Evolutionary conservation across 805 yeast genomes (phyloP).

Genomic region (Peterozyma toletana): DNA sequence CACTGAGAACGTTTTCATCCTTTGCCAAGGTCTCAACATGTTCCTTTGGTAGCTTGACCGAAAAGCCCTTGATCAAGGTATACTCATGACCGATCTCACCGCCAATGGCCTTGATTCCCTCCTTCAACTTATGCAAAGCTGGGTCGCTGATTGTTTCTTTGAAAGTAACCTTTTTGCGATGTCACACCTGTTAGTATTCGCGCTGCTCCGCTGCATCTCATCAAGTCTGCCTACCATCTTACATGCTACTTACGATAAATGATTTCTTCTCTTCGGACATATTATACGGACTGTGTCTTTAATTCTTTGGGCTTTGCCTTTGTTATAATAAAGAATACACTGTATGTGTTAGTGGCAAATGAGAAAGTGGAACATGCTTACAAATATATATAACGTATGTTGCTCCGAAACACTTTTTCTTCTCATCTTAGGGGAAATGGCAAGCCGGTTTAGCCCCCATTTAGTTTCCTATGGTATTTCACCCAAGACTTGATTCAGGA

Average conservation of each 20-base stretch:
- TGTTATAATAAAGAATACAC: too few relatives aligned
- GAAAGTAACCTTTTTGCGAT: constrained; percentile 24
- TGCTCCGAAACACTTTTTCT: too few relatives aligned
- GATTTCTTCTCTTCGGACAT: constrained; percentile 19
- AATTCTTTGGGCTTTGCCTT: too few relatives aligned
- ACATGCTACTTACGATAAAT: constrained; percentile 19
- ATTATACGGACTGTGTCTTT: too few relatives aligned
- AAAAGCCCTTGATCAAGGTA: constrained; percentile 59
- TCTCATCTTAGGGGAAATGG: too few relatives aligned
- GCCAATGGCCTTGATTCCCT: constrained; percentile 41
- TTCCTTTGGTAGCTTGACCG: constrained; percentile 48
- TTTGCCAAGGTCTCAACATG: constrained; percentile 39
- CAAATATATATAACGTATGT: too few relatives aligned
- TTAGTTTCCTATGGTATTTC: too few relatives aligned
- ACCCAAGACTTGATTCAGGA: too few relatives aligned
- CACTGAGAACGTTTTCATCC: constrained; percentile 44
- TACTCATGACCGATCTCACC: constrained; percentile 58
- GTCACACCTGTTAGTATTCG: neutral
- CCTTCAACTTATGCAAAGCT: constrained; percentile 32
- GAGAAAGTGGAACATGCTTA: too few relatives aligned
- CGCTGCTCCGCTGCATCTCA: neutral
- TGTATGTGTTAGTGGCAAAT: too few relatives aligned
- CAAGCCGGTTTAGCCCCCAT: too few relatives aligned
- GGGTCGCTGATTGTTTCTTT: constrained; percentile 28
- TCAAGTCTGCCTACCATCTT: neutral